Conservation (phyloP, 495 filamentous ascomycete genomes). For the Penicillium macrosclerotiorum region DNA sequence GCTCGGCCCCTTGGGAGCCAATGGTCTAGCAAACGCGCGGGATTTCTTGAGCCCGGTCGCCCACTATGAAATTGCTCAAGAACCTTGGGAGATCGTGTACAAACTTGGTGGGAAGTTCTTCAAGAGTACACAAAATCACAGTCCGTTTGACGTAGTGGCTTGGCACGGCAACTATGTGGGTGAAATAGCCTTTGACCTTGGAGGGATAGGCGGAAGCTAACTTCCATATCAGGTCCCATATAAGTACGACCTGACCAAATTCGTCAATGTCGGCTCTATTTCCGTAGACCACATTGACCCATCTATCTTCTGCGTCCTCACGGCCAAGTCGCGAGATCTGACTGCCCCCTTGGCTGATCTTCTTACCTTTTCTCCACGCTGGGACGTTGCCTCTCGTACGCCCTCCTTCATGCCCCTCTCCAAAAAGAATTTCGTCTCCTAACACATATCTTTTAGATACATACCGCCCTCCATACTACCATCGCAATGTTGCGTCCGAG, state of each 20-base stretch:
- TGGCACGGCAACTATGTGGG: constrained; percentile 53
- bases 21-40: constrained; percentile 49
- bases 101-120: constrained; percentile 53
- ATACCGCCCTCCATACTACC: constrained; percentile 50
- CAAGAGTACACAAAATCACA: constrained; percentile 47
- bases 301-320: constrained; percentile 51
- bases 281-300: constrained; percentile 53
- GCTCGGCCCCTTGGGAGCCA: constrained; percentile 49
- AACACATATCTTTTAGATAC: constrained; percentile 30
- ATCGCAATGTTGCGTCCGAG: constrained; percentile 50
- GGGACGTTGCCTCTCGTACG: constrained; percentile 48
- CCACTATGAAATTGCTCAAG: constrained; percentile 38
- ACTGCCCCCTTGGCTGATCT: constrained; percentile 48
- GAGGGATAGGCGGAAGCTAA: constrained; percentile 1
- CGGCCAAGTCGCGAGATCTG: constrained; percentile 42
- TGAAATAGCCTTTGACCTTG: not conserved
- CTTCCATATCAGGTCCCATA: constrained; percentile 31
- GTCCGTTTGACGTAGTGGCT: constrained; percentile 52
- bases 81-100: constrained; percentile 47
- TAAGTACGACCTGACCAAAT: constrained; percentile 53
- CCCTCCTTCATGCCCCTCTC: not conserved
- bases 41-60: constrained; percentile 48
- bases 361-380: constrained; percentile 49
- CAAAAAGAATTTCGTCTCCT: not conserved
- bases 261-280: constrained; percentile 50